Base-by-base conservation (phyloP, 2,329 filamentous ascomycete genomes). In the Ophiostoma himal-ulmi region DNA sequence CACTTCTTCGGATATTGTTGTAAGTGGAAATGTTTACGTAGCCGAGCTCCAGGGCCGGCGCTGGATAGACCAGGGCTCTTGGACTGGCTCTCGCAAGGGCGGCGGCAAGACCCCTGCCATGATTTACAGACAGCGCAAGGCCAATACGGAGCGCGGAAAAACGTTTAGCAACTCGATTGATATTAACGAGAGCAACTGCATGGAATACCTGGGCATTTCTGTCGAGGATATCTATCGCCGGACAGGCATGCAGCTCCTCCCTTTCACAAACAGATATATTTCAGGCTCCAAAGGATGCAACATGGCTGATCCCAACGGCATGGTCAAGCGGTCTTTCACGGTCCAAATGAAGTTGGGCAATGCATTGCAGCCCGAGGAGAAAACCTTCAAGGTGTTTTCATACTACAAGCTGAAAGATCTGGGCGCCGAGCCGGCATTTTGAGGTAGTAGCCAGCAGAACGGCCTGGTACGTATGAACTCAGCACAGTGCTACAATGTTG, bases 91-190 rank as follows among this genome's bases (percentile, higher is more conserved):
- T 17, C 57, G 57, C 22, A 62, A 62, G 13, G 57, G 26, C 26
- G 5, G 5, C 11, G 44, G 44, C 44, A 48, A 34, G 26, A 14
- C 11, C 57, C 57, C 7, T 11, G 10, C 14, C 26, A 14, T 62
- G 57, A 62, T 62, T 8, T 62, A 62, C 57, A 30, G 57, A 62
- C 57, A 62, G 57, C 57, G 22, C n/a, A 57, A 57, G 26, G 10
- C 57, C 22, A 62, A 62, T 5, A 17, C 14, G 11, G 5, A 17
- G 57, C 26, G 26, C 5, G 22, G 22, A 11, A 34, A 62, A 26
- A 34, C 52, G 1, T 26, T 26, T 17, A 57, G 13, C n/a, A 22
- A 26, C n/a, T 26, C 52, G 11, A 26, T 26, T 10, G 13, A 10
- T 4, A 57, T 57, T 57, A 22, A 57, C 22, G 52, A 26, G 22